Evolutionary conservation across 75 land plant species (phyloP).

Genomic region (Cunninghamia lanceolata): DNA sequence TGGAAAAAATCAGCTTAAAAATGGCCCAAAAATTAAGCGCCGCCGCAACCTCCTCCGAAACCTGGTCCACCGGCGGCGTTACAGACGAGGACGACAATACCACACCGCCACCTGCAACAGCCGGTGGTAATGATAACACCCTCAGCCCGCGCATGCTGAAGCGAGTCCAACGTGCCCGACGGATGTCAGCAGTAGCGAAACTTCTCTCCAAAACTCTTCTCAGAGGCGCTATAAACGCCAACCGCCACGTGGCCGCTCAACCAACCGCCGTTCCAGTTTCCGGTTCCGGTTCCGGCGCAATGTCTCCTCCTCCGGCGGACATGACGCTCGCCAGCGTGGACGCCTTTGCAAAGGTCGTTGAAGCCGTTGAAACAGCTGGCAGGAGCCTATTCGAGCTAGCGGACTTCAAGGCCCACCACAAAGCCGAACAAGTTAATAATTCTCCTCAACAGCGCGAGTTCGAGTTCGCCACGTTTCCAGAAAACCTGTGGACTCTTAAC

Average conservation of each 20-base stretch:
- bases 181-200: constrained; percentile 42
- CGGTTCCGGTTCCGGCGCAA: too few species aligned
- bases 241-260: constrained; percentile 13
- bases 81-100: not conserved
- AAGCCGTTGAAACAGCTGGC: constrained; percentile 42
- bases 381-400: not conserved
- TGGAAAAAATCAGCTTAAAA: constrained; percentile 14
- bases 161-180: constrained; percentile 35
- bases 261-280: not conserved
- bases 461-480: not conserved
- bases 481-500: constrained; percentile 27
- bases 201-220: constrained; percentile 32
- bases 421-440: not conserved
- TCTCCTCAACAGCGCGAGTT: too few species aligned
- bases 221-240: constrained; percentile 28
- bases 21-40: constrained; percentile 9
- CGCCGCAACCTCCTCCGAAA: not conserved
- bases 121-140: not conserved
- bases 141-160: constrained; percentile 25
- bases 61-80: not conserved
- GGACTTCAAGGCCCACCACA: too few species aligned
- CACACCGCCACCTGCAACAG: not conserved
- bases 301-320: not conserved
- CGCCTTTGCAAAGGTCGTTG: constrained; percentile 34
- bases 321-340: constrained; percentile 37